phyloP scores from a whole-genome alignment of 305 asterid genomes.

The Euphrasia arctica region DNA sequence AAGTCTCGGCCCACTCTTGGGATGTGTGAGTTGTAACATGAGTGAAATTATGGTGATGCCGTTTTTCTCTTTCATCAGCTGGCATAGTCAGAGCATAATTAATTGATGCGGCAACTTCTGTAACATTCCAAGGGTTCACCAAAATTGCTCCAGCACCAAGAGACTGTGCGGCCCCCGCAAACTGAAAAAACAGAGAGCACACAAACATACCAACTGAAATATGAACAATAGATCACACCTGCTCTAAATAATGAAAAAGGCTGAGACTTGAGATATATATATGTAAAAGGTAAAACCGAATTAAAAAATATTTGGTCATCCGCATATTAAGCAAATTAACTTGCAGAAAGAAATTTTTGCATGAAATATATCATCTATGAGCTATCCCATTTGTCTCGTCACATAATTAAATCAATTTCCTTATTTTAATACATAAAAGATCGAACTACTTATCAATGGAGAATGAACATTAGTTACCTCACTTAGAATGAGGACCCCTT shows the following conservation, averaged over 20 bases:
- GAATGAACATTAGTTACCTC: conserved; percentile 49
- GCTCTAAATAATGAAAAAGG: neutral
- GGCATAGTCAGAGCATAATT: conserved; percentile 80
- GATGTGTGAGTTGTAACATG: conserved; percentile 89
- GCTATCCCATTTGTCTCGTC: neutral
- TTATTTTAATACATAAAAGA: neutral
- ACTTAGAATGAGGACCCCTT: conserved; percentile 91
- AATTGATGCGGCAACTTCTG: conserved; percentile 85
- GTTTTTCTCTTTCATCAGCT: conserved; percentile 77
- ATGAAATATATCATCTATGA: too few species aligned
- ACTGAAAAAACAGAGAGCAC: conserved; percentile 38
- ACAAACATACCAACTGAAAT: neutral
- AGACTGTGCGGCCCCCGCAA: conserved; percentile 97
- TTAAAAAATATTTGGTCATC: neutral
- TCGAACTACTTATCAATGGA: conserved; percentile 6
- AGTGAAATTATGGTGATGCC: conserved; percentile 80
- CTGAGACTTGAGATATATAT: neutral
- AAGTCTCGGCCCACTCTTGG: conserved; percentile 96
- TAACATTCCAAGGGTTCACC: conserved; percentile 90
- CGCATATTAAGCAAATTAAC: neutral
- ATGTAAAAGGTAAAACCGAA: neutral
- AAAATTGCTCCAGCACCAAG: conserved; percentile 94
- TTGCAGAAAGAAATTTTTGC: neutral
- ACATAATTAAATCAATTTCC: conserved; percentile 1
- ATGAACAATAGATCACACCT: too few species aligned